Evolutionary conservation across 352 stramenopile genomes (phyloP).

Genomic region (Thalassiosira hispida): DNA sequence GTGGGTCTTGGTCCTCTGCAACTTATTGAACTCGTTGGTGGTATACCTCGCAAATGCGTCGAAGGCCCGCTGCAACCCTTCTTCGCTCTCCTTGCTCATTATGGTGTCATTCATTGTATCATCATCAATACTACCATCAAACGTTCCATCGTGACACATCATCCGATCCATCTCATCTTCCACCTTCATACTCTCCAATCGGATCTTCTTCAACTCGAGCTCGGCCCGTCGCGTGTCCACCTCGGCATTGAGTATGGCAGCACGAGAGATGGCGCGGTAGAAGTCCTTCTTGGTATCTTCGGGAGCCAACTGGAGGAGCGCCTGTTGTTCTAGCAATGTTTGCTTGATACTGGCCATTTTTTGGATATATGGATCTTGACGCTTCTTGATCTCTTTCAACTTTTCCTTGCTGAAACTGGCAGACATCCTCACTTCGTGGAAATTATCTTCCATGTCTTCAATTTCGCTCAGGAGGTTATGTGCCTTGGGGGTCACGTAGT

Average conservation of each 20-base stretch:
- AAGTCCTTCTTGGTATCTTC: constrained; percentile 6
- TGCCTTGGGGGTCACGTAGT: background rate
- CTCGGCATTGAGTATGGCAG: constrained; percentile 4
- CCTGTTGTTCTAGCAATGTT: constrained; percentile 3
- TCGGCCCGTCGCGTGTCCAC: constrained; percentile 6
- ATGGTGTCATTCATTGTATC: background rate
- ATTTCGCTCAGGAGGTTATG: background rate
- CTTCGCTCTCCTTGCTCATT: background rate
- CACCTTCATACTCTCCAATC: constrained; percentile 18
- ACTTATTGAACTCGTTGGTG: background rate
- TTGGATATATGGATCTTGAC: too few species aligned
- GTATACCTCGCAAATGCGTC: background rate
- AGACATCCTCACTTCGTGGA: background rate
- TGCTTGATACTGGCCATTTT: constrained; percentile 12
- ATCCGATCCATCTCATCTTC: background rate
- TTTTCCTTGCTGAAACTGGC: background rate
- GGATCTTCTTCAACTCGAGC: constrained; percentile 28
- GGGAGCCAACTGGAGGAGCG: background rate
- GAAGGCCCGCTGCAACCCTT: background rate
- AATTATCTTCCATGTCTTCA: background rate
- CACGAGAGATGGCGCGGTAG: constrained; percentile 9
- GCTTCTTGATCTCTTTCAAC: background rate
- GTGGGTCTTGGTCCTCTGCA: background rate
- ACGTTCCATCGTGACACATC: background rate
- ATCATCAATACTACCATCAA: background rate